These are phyloP conservation scores for Beauveria medogensis DNA, from an alignment of 2,329 filamentous ascomycete species.

Conservation along the genomic window DNA sequence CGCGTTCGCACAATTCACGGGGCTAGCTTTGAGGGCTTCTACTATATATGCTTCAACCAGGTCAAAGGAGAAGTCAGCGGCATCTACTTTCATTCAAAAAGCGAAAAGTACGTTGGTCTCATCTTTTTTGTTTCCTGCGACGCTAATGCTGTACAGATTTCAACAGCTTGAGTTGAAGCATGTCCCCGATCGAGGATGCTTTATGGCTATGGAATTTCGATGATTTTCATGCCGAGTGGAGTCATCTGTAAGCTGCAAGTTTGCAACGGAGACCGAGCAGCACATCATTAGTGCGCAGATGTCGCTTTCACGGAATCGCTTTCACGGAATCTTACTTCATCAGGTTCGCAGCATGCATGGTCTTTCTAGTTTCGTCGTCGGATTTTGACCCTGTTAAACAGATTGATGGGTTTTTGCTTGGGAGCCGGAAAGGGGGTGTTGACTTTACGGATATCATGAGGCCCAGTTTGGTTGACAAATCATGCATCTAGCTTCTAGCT, in stretches of 20 bases:
- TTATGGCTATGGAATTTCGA: conserved; percentile 75
- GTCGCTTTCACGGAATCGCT: background rate
- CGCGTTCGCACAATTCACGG: conserved; percentile 83
- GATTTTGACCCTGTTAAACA: background rate
- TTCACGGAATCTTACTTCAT: background rate
- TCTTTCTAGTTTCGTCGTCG: background rate
- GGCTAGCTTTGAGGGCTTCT: conserved; percentile 96
- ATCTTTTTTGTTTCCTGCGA: background rate
- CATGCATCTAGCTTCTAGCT: conserved; percentile 17
- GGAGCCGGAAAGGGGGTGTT: conserved; percentile 1
- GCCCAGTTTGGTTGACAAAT: conserved; percentile 1
- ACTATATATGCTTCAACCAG: conserved; percentile 99
- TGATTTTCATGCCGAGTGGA: conserved; percentile 16
- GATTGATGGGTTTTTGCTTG: conserved; percentile 5
- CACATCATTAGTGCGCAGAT: background rate
- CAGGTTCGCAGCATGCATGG: conserved; percentile 1
- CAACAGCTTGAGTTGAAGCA: conserved; percentile 90
- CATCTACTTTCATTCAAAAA: conserved; percentile 97
- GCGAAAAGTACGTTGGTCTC: conserved; percentile 71
- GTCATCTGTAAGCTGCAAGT: background rate
- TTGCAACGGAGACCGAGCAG: background rate
- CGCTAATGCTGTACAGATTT: conserved; percentile 48
- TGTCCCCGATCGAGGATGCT: conserved; percentile 76
- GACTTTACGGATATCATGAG: conserved; percentile 5
- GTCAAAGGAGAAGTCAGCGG: conserved; percentile 76